A percentile compares a stretch with the other conserved stretches of the same genome.
These are phyloP conservation scores for Paxillus rubicundulus DNA, from an alignment of 768 basidiomycete species.

Conservation along the genomic window DNA sequence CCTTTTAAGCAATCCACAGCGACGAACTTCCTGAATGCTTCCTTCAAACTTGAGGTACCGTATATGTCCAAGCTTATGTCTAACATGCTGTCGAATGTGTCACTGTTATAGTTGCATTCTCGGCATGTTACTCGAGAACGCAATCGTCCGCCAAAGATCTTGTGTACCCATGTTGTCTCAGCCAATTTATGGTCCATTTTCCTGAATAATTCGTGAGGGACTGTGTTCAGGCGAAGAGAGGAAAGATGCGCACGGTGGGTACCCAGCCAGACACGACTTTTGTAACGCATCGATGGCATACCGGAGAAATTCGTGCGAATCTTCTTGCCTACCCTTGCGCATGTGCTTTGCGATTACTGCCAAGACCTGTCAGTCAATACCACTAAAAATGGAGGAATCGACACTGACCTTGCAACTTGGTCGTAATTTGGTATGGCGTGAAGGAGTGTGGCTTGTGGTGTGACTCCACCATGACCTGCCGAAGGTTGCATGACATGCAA, in stretches of 20 bases:
- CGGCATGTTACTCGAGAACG: slow-evolving; percentile 89
- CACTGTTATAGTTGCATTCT: slow-evolving; percentile 81
- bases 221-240: background rate
- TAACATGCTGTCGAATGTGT: slow-evolving; percentile 93
- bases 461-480: slow-evolving; percentile 52
- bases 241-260: slow-evolving; percentile 56
- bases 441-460: slow-evolving; percentile 50
- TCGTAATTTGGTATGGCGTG: slow-evolving; percentile 62
- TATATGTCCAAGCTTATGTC: slow-evolving; percentile 92
- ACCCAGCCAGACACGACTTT: slow-evolving; percentile 72
- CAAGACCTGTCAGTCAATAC: slow-evolving; percentile 4
- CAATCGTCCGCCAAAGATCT: slow-evolving; percentile 87
- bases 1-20: slow-evolving; percentile 82
- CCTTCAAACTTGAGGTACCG: slow-evolving; percentile 56
- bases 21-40: slow-evolving; percentile 78
- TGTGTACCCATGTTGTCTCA: slow-evolving; percentile 92
- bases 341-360: slow-evolving; percentile 89
- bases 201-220: slow-evolving; percentile 36
- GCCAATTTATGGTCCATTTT: slow-evolving; percentile 69
- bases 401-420: slow-evolving; percentile 64
- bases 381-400: background rate
- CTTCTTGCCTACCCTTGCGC: slow-evolving; percentile 90
- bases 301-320: slow-evolving; percentile 96
- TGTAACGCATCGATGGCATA: slow-evolving; percentile 92
- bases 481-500: slow-evolving; percentile 79